phyloP scores from a whole-genome alignment of 345 rosid genomes.

The Citrus medica region DNA sequence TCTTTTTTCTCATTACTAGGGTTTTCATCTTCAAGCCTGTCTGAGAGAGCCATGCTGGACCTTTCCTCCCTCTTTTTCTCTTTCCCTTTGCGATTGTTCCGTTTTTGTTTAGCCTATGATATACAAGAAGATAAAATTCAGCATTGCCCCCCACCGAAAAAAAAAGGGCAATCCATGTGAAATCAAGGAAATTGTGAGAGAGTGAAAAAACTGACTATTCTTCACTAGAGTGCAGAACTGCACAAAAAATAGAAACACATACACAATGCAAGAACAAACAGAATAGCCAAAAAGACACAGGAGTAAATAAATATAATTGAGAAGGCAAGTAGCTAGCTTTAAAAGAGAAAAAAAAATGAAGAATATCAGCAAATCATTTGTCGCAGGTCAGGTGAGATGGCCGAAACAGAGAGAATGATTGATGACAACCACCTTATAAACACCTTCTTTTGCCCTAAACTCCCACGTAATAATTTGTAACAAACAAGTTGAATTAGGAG shows the following conservation, averaged over 20 bases:
- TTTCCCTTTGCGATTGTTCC: constrained; percentile 79
- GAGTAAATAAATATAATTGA: neutral
- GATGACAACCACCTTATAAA: neutral
- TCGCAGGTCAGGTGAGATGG: neutral
- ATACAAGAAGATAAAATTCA: neutral
- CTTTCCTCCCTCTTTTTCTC: constrained; percentile 78
- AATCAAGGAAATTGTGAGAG: neutral
- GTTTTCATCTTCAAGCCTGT: constrained; percentile 43
- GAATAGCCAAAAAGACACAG: neutral
- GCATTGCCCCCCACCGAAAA: neutral
- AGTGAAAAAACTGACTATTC: neutral
- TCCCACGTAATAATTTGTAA: neutral
- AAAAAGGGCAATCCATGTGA: neutral
- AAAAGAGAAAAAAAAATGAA: neutral
- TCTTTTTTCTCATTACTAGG: constrained; percentile 44
- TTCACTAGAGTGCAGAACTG: neutral
- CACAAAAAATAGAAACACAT: neutral
- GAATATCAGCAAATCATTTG: neutral
- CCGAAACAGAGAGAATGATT: neutral
- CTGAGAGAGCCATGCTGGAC: constrained; percentile 25
- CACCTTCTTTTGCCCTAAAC: neutral
- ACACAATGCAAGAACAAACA: neutral
- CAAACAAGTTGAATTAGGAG: neutral
- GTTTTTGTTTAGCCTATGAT: constrained; percentile 77
- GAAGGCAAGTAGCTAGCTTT: neutral